Base-by-base conservation (phyloP, 1,284 basidiomycete species). In the Stygiomarasmius scandens region DNA sequence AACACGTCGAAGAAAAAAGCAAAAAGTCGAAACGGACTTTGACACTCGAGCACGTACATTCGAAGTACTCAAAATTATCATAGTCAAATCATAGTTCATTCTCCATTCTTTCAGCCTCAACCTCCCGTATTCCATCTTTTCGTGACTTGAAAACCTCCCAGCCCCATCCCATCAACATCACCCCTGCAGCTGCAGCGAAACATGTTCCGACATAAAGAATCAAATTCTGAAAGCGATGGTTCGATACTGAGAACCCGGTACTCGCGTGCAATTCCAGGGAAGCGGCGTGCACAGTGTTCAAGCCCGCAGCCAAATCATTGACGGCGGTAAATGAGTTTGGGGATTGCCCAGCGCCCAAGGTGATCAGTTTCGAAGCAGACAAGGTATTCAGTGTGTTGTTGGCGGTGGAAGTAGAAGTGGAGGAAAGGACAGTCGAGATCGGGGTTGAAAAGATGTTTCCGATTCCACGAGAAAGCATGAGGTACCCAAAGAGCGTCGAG, bases 401-500 rank as follows among this genome's bases (percentile, higher is more conserved):
- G 38, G 38, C 5, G 16, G 55, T 22, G 16, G 55, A 57, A 19
- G 22, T 52, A 14, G 34, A 49, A 25, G 46, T 12, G 29, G 29
- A 43, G 19, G 24, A 54, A 22, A 69, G 61, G n/a, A 63, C 65
- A 1, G 76, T 72, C 8, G 76, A 71, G 44, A 79, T 74, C 4
- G 76, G 77, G 8, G 75, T 75, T 5, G 74, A 75, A 2, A 78
- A 62, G 25, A 80, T 71, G 54, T 77, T 77, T 1, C 77, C 77
- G 3, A 79, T 58, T 0, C 77, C 76, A 9, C 76, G 66, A 0
- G 73, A 70, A 34, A 77, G 64, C 20, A 73, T 64, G 20, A 77
- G 62, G 51, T 74, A 70, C 22, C 76, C 74, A 52, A 72, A 71
- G 14, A 79, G 62, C 8, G 67, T 67, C 19, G 74, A 73, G 2